Conservation (phyloP, 441 rosid species). For the Croton setiger region DNA sequence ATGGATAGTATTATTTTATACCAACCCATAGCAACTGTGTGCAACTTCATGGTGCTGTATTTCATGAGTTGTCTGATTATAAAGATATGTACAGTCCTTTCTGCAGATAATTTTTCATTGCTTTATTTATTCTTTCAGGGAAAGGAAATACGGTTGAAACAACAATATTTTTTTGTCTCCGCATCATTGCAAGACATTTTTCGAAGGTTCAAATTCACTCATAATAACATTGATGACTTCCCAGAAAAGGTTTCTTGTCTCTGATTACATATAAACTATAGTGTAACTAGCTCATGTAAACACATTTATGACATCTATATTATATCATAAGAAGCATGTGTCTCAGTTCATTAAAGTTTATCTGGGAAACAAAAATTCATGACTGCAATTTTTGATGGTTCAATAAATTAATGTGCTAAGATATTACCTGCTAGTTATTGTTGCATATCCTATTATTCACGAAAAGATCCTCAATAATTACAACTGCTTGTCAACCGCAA, state of each 20-base stretch:
- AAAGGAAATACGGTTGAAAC: conserved; percentile 54
- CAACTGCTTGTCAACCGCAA: background rate
- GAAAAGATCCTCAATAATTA: background rate
- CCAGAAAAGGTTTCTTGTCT: conserved; percentile 41
- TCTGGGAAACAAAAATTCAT: background rate
- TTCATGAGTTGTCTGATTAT: background rate
- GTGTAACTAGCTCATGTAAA: background rate
- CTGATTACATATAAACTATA: background rate
- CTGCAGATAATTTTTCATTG: conserved; percentile 3
- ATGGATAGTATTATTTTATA: no score
- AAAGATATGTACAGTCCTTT: background rate
- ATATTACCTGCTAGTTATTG: background rate
- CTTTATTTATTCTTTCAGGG: conserved; percentile 37
- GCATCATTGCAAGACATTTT: conserved; percentile 59
- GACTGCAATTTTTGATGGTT: background rate
- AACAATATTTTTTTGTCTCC: conserved; percentile 52
- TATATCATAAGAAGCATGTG: background rate
- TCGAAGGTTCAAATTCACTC: conserved; percentile 49
- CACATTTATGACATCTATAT: background rate
- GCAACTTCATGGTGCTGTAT: background rate
- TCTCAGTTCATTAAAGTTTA: background rate
- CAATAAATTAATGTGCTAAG: background rate
- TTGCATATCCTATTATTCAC: background rate
- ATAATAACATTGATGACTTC: conserved; percentile 41
- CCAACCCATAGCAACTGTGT: background rate